A percentile compares a stretch with the other conserved stretches of the same genome.
Conservation (phyloP, 768 basidiomycete species). For the Termitomyces sp. region DNA sequence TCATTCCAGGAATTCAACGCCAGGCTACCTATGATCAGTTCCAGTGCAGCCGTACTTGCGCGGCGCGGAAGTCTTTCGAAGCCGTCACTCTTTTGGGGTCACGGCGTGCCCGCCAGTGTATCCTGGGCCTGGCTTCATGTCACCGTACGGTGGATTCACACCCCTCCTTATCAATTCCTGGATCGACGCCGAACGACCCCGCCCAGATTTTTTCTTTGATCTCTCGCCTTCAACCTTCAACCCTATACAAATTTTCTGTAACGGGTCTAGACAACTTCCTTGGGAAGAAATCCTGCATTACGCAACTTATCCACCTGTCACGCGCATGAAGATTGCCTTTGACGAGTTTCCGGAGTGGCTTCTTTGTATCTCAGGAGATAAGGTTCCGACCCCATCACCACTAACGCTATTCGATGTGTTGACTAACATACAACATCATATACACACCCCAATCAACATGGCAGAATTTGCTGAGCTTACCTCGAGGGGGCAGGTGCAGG, state of each 20-base stretch:
- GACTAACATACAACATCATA: neutral
- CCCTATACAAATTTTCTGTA: neutral
- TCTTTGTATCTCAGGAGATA: neutral
- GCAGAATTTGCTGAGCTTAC: neutral
- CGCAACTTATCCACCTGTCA: neutral
- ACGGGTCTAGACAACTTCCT: neutral
- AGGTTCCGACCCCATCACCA: neutral
- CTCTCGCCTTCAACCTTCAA: neutral
- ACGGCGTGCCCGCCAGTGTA: neutral
- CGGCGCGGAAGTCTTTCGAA: neutral
- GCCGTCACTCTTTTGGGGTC: neutral
- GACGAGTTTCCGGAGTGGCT: neutral
- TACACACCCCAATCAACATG: neutral
- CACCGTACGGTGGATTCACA: neutral
- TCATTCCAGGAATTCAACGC: neutral
- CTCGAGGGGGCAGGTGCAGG: neutral
- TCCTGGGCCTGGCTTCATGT: neutral
- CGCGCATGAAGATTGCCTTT: neutral
- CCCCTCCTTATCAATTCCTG: neutral
- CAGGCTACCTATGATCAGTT: neutral
- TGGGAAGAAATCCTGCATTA: neutral
- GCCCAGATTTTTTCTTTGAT: conserved; percentile 2
- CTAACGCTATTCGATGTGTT: conserved; percentile 1
- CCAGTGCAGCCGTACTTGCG: neutral
- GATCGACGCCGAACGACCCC: conserved; percentile 1